Conservation (phyloP, 2,329 filamentous ascomycete genomes). For the Calonectria henricotiae region DNA sequence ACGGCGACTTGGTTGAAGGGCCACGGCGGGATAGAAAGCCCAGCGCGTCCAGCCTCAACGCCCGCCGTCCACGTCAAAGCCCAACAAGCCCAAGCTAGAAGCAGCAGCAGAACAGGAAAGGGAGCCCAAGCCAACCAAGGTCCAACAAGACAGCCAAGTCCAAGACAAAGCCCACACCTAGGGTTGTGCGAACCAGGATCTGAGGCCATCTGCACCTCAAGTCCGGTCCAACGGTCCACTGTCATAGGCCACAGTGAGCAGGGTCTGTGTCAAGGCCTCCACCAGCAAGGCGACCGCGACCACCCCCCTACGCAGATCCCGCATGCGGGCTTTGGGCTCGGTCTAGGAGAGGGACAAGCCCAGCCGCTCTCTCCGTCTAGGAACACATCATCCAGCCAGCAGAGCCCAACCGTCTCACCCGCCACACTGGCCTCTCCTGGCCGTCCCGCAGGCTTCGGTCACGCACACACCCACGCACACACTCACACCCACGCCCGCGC, state of each 20-base stretch:
- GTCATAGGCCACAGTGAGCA: constrained; percentile 46
- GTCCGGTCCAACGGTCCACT: constrained; percentile 51
- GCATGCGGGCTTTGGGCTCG: constrained; percentile 50
- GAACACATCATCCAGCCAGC: constrained; percentile 37
- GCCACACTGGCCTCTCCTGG: constrained; percentile 20
- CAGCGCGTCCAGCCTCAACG: constrained; percentile 27
- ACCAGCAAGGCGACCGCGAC: constrained; percentile 48
- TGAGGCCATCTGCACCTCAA: constrained; percentile 40
- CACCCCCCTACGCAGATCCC: constrained; percentile 51
- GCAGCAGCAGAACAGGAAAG: constrained; percentile 33
- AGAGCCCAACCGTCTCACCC: constrained; percentile 31
- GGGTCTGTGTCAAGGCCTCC: constrained; percentile 49
- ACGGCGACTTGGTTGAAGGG: constrained; percentile 33
- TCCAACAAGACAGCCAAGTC: constrained; percentile 18
- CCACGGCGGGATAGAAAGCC: constrained; percentile 21
- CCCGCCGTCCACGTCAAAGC: constrained; percentile 29
- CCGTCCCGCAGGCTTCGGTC: constrained; percentile 32
- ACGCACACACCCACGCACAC: constrained; percentile 27
- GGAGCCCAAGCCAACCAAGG: constrained; percentile 36
- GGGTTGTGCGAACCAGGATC: constrained; percentile 43
- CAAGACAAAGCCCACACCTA: constrained; percentile 38
- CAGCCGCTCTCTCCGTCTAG: constrained; percentile 22
- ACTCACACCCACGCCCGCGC: constrained; percentile 16
- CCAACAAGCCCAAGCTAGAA: constrained; percentile 48
- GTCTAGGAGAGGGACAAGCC: constrained; percentile 50